Base-by-base conservation (phyloP, 148 eudicot species). In the Vaccinium vitisidaea region DNA sequence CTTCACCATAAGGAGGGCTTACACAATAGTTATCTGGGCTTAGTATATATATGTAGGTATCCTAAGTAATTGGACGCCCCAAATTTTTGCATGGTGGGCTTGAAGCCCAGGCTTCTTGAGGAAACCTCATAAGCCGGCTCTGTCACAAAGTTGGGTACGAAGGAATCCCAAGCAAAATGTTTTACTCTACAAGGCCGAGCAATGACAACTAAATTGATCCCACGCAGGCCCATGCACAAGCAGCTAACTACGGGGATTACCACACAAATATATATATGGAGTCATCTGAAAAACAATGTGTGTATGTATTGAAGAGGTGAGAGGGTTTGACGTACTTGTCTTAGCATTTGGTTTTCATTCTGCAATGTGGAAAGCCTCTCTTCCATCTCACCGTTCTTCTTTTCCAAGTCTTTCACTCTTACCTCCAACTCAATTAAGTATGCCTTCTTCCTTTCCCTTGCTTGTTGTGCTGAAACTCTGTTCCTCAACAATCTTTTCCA, bases 401-500 rank as follows among this genome's bases (percentile, higher is more conserved):
- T 96, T 84, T 96, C 99, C 90, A 96, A 85, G 21, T 93, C 98
- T 83, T 94, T 96, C 74, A 92, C 96, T 75, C 94, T 89, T 4
- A 84, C 91, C 84, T 96, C 99, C 85, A 96, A 85, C 86, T 96
- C 98, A 50, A 48, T 90, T 86, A 96, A 86, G 85, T 96, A 96
- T 32, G 93, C 97, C 92, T 96, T 96, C 94, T 96, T 96, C 86
- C 99, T 93, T 84, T 96, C 99, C 83, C 99, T 94, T 83, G 99
- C 99, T 91, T 96, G 99, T 82, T 96, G 99, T 4, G 99, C 99
- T 52, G 99, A 96, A 54, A 96, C 99, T 89, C 99, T 94, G 85
- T 96, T 96, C 90, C 99, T 94, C 91, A 96, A 84, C 92, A 96
- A 90, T 91, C 99, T 96, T 76, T 53, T 69, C 55, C 73, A 76